Evolutionary conservation across 805 yeast species (phyloP), one percentile per base, ranked within the genome.

Genomic region (Zygosaccharomyces bailii): DNA sequence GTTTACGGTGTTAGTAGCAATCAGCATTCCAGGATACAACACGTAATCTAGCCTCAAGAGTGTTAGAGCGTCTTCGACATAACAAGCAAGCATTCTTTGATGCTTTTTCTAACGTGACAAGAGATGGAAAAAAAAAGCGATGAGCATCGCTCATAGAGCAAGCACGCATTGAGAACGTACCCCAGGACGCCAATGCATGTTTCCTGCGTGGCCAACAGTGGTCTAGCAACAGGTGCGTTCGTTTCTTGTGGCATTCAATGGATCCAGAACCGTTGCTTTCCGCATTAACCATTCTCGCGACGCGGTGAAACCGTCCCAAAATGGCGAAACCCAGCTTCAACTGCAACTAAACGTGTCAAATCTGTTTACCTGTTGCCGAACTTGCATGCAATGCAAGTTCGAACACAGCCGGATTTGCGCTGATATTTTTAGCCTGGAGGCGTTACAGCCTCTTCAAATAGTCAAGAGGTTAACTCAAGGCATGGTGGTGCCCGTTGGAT

Each of bases 231-330:
- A 4, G 6, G 10, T 27, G 14, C 31, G 13, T 5, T n/a, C 14
- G 31, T n/a, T 5, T 25, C 4, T 25, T 25, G 30, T 9, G n/a
- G n/a, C 7, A 25, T 10, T 10, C n/a, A 6, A 27, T 11, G 31
- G 14, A 27, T 27, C 31, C 14, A 27, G 31, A 27, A 27, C 31
- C 31, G 3, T 27, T 27, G 31, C 31, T 27, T 27, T 27, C 4
- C 31, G 14, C 31, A 27, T 27, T 19, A n/a, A 11, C 30, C 23
- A 25, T 37, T 23, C 32, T 37, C 40, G 40, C 40, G 40, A 25
- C 40, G 40, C 40, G 40, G 16, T 25, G 40, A 37, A 37, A 37
- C 40, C 19, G 17, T 37, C 40, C 40, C 17, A 37, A 37, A 25
- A 25, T 13, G 40, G 40, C 21, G 40, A 37, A 37, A 37, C 21